These are phyloP conservation scores for Geotrichum histeridarum DNA, from an alignment of 1,139 yeast species.

Conservation along the genomic window DNA sequence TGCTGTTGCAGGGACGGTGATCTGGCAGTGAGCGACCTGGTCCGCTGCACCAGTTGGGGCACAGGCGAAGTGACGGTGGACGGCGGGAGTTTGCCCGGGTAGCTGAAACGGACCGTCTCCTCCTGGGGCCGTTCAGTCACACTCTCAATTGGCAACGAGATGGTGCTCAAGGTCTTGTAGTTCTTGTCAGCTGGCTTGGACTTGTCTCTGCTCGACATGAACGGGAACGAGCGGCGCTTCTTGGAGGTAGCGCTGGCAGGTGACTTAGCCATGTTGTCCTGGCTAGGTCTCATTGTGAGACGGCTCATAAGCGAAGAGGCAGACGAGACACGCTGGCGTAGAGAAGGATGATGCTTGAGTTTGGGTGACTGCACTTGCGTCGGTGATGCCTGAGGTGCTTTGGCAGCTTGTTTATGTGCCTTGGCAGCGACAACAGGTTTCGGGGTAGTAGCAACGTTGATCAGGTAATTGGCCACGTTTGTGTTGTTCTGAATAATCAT, in stretches of 20 bases:
- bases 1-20: neutral
- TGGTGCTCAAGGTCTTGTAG: neutral
- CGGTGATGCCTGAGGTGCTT: neutral
- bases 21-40: neutral
- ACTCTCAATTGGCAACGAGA: constrained; percentile 8
- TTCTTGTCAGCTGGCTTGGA: neutral
- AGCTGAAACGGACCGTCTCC: neutral
- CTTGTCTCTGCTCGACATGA: neutral
- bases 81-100: neutral
- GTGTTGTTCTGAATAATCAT: constrained; percentile 29
- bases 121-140: constrained; percentile 2
- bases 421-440: constrained; percentile 13
- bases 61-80: neutral
- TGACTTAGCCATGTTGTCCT: neutral
- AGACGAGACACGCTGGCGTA: constrained; percentile 8
- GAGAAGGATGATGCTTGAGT: neutral
- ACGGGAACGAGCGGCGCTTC: constrained; percentile 10
- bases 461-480: constrained; percentile 26
- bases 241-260: neutral
- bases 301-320: constrained; percentile 9
- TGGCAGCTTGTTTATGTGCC: neutral
- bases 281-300: constrained; percentile 3
- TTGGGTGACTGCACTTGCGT: neutral
- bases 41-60: neutral
- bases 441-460: constrained; percentile 29